These are phyloP conservation scores for Kokia cookei DNA, from an alignment of 441 rosid genomes.

Conservation along the genomic window DNA sequence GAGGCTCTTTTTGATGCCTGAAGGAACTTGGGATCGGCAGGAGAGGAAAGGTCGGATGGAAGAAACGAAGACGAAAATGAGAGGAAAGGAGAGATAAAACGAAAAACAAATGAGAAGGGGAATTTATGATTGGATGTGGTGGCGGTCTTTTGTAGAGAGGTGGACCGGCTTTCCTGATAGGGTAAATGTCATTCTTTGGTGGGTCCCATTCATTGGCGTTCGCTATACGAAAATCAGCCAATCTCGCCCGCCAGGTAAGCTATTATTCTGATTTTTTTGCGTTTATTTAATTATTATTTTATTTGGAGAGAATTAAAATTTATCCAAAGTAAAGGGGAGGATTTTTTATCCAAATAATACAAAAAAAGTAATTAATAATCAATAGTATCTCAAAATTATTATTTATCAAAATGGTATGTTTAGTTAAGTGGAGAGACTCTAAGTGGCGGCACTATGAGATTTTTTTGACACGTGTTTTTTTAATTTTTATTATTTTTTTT, in stretches of 20 bases:
- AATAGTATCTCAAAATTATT: too few relatives aligned
- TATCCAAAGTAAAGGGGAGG: too few relatives aligned
- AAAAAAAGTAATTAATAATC: too few relatives aligned
- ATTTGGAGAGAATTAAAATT: not conserved
- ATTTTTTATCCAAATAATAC: too few relatives aligned
- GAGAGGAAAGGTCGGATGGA: not conserved
- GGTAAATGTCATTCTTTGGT: slow-evolving; percentile 8
- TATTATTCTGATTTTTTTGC: not conserved
- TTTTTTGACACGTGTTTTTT: too few relatives aligned
- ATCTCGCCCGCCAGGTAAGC: slow-evolving; percentile 24
- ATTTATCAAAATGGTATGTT: too few relatives aligned
- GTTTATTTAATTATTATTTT: not conserved
- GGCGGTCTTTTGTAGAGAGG: not conserved
- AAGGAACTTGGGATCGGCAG: not conserved
- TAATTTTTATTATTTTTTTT: too few relatives aligned
- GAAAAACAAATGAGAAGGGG: not conserved
- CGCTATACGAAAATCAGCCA: slow-evolving; percentile 15
- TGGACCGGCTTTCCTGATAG: slow-evolving; percentile 15
- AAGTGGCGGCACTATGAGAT: too few relatives aligned
- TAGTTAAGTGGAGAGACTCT: too few relatives aligned
- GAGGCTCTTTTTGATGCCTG: slow-evolving; percentile 3
- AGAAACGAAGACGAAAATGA: not conserved
- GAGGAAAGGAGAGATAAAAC: not conserved
- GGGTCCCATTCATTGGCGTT: slow-evolving; percentile 31
- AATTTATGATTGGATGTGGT: slow-evolving; percentile 10